Base-by-base conservation (phyloP, 768 basidiomycete genomes). In the Kwoniella sp. region DNA sequence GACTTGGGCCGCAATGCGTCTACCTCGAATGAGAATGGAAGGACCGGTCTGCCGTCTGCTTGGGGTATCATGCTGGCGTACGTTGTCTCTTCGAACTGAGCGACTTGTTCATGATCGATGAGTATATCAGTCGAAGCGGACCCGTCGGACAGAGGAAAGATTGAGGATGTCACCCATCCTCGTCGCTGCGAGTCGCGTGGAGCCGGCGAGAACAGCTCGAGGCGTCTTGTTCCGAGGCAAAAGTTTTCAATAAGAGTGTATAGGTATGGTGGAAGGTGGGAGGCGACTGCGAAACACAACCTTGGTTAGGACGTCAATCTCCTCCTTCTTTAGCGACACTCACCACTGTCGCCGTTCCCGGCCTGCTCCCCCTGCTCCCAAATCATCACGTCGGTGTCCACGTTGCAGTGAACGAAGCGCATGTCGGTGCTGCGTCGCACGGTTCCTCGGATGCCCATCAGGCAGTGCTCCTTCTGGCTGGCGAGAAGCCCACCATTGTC, bases 351-450 rank as follows among this genome's bases (percentile, higher is more conserved):
- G 36, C 15, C 25, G 14, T 17, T 57, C 68, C 49, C 44, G 77
- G 76, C 77, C 2, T 79, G 72, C 5, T 83, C 77, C 62, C 92
- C 89, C 87, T 78, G 91, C 88, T 90, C 92, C 54, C 59, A 56
- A 48, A 56, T 37, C 59, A 50, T 50, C 33, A 62, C 39, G 45
- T 53, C 43, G 20, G 56, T 71, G 88, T 88, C 89, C 60, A 99
- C 87, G 75, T 99, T 99, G 70, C 92, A 96, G 73, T 99, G 93
- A 0, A 95, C 93, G 74, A 98, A 92, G 85, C 89, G 88, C 54
- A 84, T 86, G 71, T 99, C 95, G 1, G 87, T 92, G 17, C 88
- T 89, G 26, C 95, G 81, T 20, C 93, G 83, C 11, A 99, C 93
- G 1, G 95, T 98, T 12, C 95, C 95, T 41, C 89, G 83, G 59